Evolutionary conservation across 805 yeast species (phyloP), one percentile per base, ranked within the genome.

Genomic region (Debaryomyces prosopidis): DNA sequence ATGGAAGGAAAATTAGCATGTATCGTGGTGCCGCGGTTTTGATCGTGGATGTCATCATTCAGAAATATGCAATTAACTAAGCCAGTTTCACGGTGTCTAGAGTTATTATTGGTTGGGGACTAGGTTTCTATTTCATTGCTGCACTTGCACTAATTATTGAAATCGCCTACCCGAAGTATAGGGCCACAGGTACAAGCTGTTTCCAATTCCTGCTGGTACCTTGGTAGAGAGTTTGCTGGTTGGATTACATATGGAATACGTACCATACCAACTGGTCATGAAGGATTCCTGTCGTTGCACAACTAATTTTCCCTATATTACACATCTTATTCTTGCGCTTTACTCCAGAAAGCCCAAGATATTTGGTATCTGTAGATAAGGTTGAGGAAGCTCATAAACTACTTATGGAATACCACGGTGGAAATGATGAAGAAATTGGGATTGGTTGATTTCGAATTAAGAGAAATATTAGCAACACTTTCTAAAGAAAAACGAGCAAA

Each of bases 141-240:
- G 63, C 78, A 18, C 81, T 83, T n/a, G 50, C 77, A 10, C 62
- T 77, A 55, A 66, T 79, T 37, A 68, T 82, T 3, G 84, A 80
- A 53, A 49, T 78, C 15, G 60, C 82, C 1, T 79, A 63, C 52
- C 84, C 84, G 17, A 54, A 60, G 11, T 75, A 71, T 41, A 60
- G 80, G 53, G 59, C 66, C 27, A 52, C 65, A 36, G 73, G 79
- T 27, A 67, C 79, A n/a, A 60, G n/a, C n/a, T n/a, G n/a, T 71
- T 44, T 79, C 69, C 63, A 79, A 79, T 58, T 68, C 74, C 16
- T 70, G 73, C 48, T 77, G 80, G 81, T 77, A 75, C 52, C 52
- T 76, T 34, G 84, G 84, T 37, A 79, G 81, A n/a, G 56, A 76
- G 45, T 57, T 79, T 38, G 78, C 82, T 8, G 77, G 80, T 26